Evolutionary conservation across 768 basidiomycete genomes (phyloP).

Genomic region (Auriculariales sp.): DNA sequence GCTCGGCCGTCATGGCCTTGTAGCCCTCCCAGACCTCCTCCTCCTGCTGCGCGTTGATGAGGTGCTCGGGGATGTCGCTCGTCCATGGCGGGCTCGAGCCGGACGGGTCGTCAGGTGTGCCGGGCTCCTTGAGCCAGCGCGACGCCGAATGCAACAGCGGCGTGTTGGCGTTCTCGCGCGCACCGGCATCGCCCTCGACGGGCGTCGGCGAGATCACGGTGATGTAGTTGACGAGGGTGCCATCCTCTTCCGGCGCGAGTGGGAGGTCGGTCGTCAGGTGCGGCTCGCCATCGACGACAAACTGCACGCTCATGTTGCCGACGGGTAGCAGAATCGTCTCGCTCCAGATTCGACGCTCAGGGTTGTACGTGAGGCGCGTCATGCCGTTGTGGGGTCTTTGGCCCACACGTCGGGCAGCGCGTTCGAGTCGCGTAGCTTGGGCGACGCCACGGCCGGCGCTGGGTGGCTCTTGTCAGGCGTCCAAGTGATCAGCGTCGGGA

Average conservation of each 20-base stretch:
- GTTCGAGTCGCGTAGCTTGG: background rate
- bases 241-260: slow-evolving; percentile 77
- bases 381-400: background rate
- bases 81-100: slow-evolving; percentile 49
- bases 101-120: slow-evolving; percentile 6
- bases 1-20: slow-evolving; percentile 18
- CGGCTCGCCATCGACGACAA: slow-evolving; percentile 83
- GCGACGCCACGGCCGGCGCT: background rate
- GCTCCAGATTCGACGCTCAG: slow-evolving; percentile 18
- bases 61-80: slow-evolving; percentile 55
- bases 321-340: slow-evolving; percentile 45
- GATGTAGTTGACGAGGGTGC: slow-evolving; percentile 88
- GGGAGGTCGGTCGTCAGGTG: slow-evolving; percentile 41
- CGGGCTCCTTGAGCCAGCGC: background rate
- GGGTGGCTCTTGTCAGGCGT: background rate
- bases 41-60: slow-evolving; percentile 65
- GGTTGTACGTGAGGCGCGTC: slow-evolving; percentile 6
- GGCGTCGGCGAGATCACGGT: slow-evolving; percentile 33
- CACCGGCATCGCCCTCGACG: slow-evolving; percentile 2
- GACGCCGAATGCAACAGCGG: slow-evolving; percentile 2
- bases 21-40: slow-evolving; percentile 59
- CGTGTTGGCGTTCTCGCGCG: slow-evolving; percentile 18
- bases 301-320: slow-evolving; percentile 88
- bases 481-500: slow-evolving; percentile 1
- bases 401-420: background rate